A percentile compares a stretch with the other conserved stretches of the same genome.
phyloP scores from a whole-genome alignment of 2,329 filamentous ascomycete species.

The Exophiala alcalophila region DNA sequence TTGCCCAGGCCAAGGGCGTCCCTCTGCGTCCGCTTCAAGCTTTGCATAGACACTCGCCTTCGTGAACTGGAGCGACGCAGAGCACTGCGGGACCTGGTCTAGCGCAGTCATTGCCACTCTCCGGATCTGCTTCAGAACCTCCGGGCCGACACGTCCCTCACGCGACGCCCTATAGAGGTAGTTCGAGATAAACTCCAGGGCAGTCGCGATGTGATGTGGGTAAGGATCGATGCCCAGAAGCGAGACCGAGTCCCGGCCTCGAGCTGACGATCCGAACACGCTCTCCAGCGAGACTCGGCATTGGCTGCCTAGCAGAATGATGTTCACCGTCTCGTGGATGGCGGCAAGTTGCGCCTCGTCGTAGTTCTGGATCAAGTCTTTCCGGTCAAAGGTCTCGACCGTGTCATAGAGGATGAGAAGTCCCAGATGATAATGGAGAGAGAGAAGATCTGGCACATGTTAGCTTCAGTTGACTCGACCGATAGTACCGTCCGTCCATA shows the following conservation, averaged over 20 bases:
- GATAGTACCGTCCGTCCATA: neutral
- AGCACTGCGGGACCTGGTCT: slow-evolving; percentile 1
- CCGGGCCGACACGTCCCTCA: neutral
- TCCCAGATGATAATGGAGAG: slow-evolving; percentile 1
- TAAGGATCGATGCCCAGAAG: slow-evolving; percentile 2
- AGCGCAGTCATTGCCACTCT: neutral
- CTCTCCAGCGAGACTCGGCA: neutral
- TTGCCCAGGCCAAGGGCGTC: neutral
- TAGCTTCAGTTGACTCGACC: neutral
- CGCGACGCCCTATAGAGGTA: neutral
- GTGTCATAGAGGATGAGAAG: neutral
- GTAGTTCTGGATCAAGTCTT: neutral
- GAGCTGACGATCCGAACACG: neutral
- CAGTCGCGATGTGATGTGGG: slow-evolving; percentile 1
- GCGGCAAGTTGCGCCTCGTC: neutral
- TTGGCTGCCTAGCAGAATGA: neutral
- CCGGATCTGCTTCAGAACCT: neutral
- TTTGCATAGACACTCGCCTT: neutral
- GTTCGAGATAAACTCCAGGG: neutral
- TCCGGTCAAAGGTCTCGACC: neutral
- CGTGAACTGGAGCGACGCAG: neutral
- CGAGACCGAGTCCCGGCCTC: neutral
- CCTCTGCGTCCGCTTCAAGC: neutral
- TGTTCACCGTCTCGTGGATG: neutral
- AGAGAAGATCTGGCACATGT: neutral